Evolutionary conservation across 2,329 filamentous ascomycete species (phyloP).

Genomic region (Xylaria hypoxylon): DNA sequence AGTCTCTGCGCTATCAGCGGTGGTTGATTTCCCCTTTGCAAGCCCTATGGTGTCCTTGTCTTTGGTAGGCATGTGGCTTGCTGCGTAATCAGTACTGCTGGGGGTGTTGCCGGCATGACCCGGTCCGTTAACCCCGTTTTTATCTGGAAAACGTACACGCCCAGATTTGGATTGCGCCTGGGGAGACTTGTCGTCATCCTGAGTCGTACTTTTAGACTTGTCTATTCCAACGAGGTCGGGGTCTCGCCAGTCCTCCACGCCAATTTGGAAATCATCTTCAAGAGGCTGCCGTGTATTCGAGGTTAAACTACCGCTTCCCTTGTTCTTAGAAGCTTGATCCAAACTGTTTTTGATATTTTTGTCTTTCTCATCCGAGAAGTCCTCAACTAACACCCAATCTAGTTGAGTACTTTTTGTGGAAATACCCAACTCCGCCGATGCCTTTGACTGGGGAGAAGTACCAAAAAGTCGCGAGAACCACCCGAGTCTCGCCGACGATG

Average conservation of each 20-base stretch:
- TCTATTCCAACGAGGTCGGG: conserved; percentile 72
- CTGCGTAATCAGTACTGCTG: conserved; percentile 76
- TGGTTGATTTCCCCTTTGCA: conserved; percentile 45
- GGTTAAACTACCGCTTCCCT: conserved; percentile 41
- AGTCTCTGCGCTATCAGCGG: conserved; percentile 43
- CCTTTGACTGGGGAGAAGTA: conserved; percentile 49
- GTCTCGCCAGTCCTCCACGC: conserved; percentile 89
- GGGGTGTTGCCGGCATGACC: conserved; percentile 77
- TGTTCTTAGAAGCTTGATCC: conserved; percentile 53
- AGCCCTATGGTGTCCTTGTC: conserved; percentile 48
- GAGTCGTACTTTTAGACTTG: conserved; percentile 28
- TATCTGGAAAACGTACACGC: conserved; percentile 35
- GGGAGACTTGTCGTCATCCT: conserved; percentile 49
- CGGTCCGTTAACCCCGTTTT: conserved; percentile 53
- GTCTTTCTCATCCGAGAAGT: conserved; percentile 70
- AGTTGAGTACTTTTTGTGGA: conserved; percentile 76
- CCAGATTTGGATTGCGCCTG: conserved; percentile 41
- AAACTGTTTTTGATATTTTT: conserved; percentile 57
- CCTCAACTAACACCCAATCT: conserved; percentile 77
- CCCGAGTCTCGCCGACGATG: conserved; percentile 47
- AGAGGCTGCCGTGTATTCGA: conserved; percentile 41
- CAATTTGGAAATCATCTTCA: conserved; percentile 79
- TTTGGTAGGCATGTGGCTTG: conserved; percentile 52
- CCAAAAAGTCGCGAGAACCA: conserved; percentile 62
- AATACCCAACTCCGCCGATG: conserved; percentile 69